phyloP scores from a whole-genome alignment of 805 yeast species.

The Debaryomyces prosopidis region DNA sequence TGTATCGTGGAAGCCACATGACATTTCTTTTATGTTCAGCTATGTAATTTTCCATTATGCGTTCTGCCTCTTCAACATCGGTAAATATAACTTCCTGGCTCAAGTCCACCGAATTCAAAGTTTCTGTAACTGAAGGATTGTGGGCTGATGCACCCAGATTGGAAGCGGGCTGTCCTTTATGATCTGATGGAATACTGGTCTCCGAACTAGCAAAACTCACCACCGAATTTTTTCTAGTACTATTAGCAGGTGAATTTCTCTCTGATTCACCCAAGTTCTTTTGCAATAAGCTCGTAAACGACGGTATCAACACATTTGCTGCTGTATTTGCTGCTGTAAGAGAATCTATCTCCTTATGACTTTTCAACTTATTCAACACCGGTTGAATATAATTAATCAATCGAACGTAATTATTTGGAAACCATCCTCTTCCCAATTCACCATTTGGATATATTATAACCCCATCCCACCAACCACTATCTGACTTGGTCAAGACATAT shows the following conservation, averaged over 20 bases:
- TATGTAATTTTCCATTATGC: constrained; percentile 22
- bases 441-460: constrained; percentile 38
- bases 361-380: constrained; percentile 35
- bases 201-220: constrained; percentile 52
- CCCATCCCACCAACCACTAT: constrained; percentile 90
- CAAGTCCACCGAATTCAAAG: background rate
- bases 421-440: constrained; percentile 73
- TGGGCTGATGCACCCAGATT: background rate
- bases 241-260: constrained; percentile 30
- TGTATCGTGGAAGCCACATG: constrained; percentile 62
- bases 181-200: constrained; percentile 26
- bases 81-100: background rate
- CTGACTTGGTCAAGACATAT: constrained; percentile 63
- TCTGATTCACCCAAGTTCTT: constrained; percentile 36
- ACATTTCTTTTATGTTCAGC: constrained; percentile 18
- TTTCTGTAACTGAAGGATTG: background rate
- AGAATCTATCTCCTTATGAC: constrained; percentile 41
- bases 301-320: constrained; percentile 45
- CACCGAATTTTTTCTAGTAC: constrained; percentile 47
- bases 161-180: background rate
- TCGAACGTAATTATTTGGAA: constrained; percentile 66
- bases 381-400: constrained; percentile 46
- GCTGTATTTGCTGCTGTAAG: constrained; percentile 49
- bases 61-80: constrained; percentile 30
- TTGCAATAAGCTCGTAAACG: constrained; percentile 37